Evolutionary conservation across 805 yeast species (phyloP).

Genomic region (Starmerella ratchasimensis): DNA sequence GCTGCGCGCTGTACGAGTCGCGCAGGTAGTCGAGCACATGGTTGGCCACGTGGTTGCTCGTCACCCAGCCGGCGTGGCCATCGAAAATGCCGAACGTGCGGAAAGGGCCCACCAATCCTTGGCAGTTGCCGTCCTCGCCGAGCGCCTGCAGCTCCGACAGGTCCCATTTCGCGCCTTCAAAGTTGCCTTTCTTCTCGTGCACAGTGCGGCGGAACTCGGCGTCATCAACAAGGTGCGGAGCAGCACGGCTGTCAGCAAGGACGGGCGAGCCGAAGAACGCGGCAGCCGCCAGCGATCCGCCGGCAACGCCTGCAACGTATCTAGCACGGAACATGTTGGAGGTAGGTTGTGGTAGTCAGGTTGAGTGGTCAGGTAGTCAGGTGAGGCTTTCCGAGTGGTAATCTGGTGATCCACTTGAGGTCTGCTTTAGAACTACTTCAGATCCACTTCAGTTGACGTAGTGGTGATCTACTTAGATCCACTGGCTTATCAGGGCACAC

Average conservation of each 20-base stretch:
- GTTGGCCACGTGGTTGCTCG: slow-evolving; percentile 66
- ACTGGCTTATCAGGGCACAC: too few relatives aligned
- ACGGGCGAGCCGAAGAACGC: not conserved
- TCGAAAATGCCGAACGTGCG: slow-evolving; percentile 81
- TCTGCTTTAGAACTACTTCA: too few relatives aligned
- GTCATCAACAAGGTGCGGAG: slow-evolving; percentile 6
- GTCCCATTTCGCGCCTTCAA: slow-evolving; percentile 3
- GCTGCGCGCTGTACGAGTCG: slow-evolving; percentile 37
- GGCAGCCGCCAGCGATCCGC: not conserved
- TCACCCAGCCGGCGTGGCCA: slow-evolving; percentile 94
- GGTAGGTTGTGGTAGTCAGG: too few relatives aligned
- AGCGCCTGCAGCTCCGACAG: slow-evolving; percentile 12
- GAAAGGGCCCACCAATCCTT: slow-evolving; percentile 55
- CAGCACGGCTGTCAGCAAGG: slow-evolving; percentile 3
- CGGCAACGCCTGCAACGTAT: too few relatives aligned
- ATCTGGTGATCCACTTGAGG: too few relatives aligned
- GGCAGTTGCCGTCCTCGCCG: slow-evolving; percentile 16
- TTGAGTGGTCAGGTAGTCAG: too few relatives aligned
- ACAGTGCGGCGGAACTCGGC: slow-evolving; percentile 4
- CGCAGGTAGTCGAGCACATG: slow-evolving; percentile 61
- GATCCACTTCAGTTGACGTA: too few relatives aligned
- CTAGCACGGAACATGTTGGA: too few relatives aligned
- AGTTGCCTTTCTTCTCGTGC: slow-evolving; percentile 7
- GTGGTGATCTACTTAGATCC: too few relatives aligned
- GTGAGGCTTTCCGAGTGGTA: too few relatives aligned